Percentiles rank a stretch among this genome's conserved stretches.
phyloP scores from a whole-genome alignment of 1,284 basidiomycete species.

The Trametes hirsuta region DNA sequence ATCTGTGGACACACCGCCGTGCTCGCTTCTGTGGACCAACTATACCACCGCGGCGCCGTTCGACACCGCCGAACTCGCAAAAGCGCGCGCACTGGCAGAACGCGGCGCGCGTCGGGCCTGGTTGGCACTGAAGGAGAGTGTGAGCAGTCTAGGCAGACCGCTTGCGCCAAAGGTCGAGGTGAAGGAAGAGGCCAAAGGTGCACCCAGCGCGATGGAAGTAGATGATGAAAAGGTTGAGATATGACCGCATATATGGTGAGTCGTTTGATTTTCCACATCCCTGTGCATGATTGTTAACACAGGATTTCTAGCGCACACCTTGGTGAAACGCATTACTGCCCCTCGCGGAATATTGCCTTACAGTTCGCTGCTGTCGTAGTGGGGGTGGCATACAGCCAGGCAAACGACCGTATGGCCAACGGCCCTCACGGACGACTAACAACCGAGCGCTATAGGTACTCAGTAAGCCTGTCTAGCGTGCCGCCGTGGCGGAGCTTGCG shows the following conservation, averaged over 20 bases:
- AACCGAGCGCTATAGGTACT: no score
- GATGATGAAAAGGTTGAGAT: constrained; percentile 25
- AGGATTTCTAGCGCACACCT: no score
- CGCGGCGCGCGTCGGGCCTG: constrained; percentile 51
- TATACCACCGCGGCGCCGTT: constrained; percentile 47
- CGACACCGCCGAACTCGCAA: constrained; percentile 44
- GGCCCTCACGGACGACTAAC: no score
- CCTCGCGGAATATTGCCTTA: no score
- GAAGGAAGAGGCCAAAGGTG: not conserved
- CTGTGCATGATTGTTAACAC: no score
- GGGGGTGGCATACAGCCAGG: no score
- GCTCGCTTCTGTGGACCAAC: constrained; percentile 55
- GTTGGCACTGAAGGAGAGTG: constrained; percentile 47
- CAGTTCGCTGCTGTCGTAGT: no score
- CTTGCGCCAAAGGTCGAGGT: not conserved
- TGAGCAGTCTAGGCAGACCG: constrained; percentile 28
- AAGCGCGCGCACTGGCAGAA: constrained; percentile 50
- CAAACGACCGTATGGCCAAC: no score
- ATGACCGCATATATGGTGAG: not conserved
- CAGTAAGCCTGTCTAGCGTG: no score
- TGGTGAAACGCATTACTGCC: no score
- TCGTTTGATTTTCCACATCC: no score
- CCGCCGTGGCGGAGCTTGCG: no score
- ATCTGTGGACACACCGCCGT: constrained; percentile 30
- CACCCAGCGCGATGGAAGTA: constrained; percentile 9